Evolutionary conservation across 2,329 filamentous ascomycete genomes (phyloP).

Genomic region (Cercospora zeae-maydis): DNA sequence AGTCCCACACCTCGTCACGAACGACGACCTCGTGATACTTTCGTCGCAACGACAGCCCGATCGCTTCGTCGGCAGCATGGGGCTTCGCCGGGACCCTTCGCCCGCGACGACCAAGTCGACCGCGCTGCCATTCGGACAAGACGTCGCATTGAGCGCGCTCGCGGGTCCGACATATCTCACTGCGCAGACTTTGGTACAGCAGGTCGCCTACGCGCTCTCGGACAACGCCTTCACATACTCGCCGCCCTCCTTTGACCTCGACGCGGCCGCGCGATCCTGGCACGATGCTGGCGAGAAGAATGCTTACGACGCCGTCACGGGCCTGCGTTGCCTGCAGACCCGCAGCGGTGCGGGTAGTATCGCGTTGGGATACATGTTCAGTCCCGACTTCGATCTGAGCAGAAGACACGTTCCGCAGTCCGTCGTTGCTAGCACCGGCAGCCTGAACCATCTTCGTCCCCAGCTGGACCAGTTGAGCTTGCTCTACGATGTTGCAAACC

Average conservation of each 20-base stretch:
- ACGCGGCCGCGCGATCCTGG: constrained; percentile 79
- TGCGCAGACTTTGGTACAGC: constrained; percentile 88
- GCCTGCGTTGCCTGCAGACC: constrained; percentile 78
- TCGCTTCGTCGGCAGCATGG: constrained; percentile 34
- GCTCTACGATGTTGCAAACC: constrained; percentile 86
- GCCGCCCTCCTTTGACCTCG: constrained; percentile 86
- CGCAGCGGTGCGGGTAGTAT: constrained; percentile 84
- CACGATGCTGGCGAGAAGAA: constrained; percentile 66
- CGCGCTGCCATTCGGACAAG: constrained; percentile 52
- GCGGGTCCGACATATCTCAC: constrained; percentile 89
- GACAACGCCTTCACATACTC: constrained; percentile 98
- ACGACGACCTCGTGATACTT: neutral
- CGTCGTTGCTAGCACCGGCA: constrained; percentile 80
- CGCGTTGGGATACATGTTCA: constrained; percentile 95
- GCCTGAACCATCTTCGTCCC: constrained; percentile 73
- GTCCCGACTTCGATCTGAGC: constrained; percentile 86
- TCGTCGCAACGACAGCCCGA: constrained; percentile 2
- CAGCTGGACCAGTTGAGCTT: constrained; percentile 87
- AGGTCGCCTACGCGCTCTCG: constrained; percentile 89
- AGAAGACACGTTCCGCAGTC: constrained; percentile 91
- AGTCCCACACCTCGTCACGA: neutral
- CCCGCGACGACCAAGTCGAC: constrained; percentile 40
- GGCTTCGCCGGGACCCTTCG: constrained; percentile 23
- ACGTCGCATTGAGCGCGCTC: constrained; percentile 57
- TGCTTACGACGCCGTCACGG: constrained; percentile 74